Evolutionary conservation across 2,329 filamentous ascomycete species (phyloP).

Genomic region (Ophiostoma triangulosporum): DNA sequence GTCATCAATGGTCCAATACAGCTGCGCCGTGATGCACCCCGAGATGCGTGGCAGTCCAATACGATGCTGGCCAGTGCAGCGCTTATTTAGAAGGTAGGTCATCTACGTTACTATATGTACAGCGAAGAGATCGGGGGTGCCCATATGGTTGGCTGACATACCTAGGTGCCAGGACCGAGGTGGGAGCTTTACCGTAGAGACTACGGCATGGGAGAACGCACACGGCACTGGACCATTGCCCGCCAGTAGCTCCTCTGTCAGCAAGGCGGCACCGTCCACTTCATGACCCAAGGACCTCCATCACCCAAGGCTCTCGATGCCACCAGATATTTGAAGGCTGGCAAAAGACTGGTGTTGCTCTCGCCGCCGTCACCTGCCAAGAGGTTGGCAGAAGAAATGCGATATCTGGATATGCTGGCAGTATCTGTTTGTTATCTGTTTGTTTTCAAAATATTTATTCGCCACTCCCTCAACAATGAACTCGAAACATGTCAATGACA

Average conservation of each 20-base stretch:
- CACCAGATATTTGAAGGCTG: background rate
- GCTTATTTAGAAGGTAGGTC: conserved; percentile 46
- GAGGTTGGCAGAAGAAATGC: background rate
- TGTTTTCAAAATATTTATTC: background rate
- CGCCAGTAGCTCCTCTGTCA: background rate
- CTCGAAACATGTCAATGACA: background rate
- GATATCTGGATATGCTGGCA: background rate
- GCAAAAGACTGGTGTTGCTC: background rate
- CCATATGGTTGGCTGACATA: background rate
- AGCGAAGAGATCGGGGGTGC: no score
- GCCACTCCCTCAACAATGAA: background rate
- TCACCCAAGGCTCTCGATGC: background rate
- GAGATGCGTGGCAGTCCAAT: conserved; percentile 32
- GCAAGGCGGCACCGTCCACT: background rate
- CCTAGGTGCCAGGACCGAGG: conserved; percentile 44
- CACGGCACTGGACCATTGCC: background rate
- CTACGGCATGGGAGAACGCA: conserved; percentile 45
- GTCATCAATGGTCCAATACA: conserved; percentile 43
- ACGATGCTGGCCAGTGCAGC: conserved; percentile 42
- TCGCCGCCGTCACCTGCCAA: no score
- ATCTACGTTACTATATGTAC: background rate
- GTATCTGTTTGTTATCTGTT: background rate
- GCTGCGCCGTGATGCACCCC: conserved; percentile 40
- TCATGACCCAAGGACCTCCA: background rate
- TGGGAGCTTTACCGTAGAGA: conserved; percentile 47